Conservation (phyloP, 2,329 filamentous ascomycete species). For the Venturia asperata region DNA sequence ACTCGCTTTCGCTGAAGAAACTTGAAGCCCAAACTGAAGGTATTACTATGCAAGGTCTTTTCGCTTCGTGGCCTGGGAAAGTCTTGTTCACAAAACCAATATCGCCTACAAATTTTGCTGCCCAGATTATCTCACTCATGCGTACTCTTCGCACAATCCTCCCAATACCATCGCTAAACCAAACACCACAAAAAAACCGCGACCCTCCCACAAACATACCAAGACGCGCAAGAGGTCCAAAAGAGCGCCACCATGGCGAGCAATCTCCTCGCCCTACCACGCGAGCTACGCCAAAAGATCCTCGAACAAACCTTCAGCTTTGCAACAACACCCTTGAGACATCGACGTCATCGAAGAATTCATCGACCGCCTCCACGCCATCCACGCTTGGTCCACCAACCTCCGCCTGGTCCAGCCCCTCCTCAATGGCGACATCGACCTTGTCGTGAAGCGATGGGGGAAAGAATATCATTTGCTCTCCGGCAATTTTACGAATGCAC, state of each 20-base stretch:
- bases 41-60: too few species aligned
- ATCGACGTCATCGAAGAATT: conserved; percentile 9
- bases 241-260: background rate
- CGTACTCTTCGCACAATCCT: too few species aligned
- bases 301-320: background rate
- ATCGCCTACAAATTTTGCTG: too few species aligned
- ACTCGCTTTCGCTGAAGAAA: too few species aligned
- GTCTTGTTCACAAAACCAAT: too few species aligned
- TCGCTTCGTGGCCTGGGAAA: too few species aligned
- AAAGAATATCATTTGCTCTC: background rate
- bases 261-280: background rate
- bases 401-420: background rate
- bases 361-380: background rate
- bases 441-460: background rate
- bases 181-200: too few species aligned
- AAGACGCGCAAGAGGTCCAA: too few species aligned
- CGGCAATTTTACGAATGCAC: background rate
- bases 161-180: too few species aligned
- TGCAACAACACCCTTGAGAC: background rate
- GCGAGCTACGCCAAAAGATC: background rate
- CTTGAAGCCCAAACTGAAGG: too few species aligned
- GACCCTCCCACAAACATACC: too few species aligned
- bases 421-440: background rate
- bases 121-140: too few species aligned
- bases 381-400: background rate